Conservation (phyloP, 1,284 basidiomycete genomes). For the Cryptococcus neoformans region DNA sequence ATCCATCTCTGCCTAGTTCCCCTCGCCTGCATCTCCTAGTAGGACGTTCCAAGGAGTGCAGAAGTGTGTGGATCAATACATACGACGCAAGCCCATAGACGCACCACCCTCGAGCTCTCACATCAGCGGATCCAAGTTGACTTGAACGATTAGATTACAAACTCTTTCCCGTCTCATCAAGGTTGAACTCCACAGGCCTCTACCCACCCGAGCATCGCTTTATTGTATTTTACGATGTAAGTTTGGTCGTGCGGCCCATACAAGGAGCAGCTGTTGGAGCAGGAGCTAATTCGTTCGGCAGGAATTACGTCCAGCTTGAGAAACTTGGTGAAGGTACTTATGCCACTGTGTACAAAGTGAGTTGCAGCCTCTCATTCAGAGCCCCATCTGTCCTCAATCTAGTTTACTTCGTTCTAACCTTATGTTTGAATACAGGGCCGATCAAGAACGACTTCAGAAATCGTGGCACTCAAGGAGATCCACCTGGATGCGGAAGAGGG, state of each 20-base stretch:
- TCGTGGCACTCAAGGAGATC: conserved; percentile 95
- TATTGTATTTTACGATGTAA: background rate
- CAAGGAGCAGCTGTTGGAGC: background rate
- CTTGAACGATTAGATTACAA: no score
- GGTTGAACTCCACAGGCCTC: no score
- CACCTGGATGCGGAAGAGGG: conserved; percentile 97
- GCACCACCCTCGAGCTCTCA: no score
- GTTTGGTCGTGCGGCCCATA: background rate
- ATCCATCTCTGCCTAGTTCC: no score
- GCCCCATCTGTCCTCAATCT: background rate
- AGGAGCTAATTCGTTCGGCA: conserved; percentile 8
- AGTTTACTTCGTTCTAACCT: background rate
- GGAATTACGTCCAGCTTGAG: conserved; percentile 66
- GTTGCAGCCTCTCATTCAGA: background rate
- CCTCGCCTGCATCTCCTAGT: no score
- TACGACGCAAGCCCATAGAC: no score
- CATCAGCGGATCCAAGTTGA: no score
- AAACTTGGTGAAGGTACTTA: conserved; percentile 63
- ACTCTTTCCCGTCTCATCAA: no score
- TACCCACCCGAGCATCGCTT: background rate
- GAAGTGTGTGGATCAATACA: no score
- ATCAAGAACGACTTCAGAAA: conserved; percentile 65
- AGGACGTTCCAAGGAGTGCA: no score
- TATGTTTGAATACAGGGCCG: conserved; percentile 57
- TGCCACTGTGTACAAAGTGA: conserved; percentile 86